Base-by-base conservation (phyloP, 2,329 filamentous ascomycete species). In the Cladosporium halotolerans region DNA sequence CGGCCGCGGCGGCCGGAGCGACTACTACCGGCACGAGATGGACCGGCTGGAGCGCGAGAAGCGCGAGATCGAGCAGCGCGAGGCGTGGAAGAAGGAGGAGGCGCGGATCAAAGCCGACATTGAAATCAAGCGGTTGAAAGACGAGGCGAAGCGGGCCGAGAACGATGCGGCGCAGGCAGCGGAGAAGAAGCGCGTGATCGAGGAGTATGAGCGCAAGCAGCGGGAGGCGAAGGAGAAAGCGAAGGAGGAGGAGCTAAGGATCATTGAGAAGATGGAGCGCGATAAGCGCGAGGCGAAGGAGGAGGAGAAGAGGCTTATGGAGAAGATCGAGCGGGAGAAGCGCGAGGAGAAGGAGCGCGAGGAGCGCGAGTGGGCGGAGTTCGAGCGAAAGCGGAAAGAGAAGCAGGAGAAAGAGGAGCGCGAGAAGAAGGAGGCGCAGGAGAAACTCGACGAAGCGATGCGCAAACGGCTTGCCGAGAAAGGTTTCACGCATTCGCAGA, bases 401-500 rank as follows among this genome's bases (percentile, higher is more conserved):
- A 71, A 69, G 53, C 65, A 72, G 47, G 72, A 71, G 55, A 66
- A 70, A 40, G 71, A 69, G 45, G 70, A 74, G 58, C 62, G 59
- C n/a, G 67, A 67, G 57, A 69, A 69, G 52, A 67, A 71, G 51
- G 65, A 62, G 67, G 53, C 68, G 2, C 58, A 75, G 48, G 68
- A 69, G 52, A 66, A 70, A 52, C 60, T 77, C n/a, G 73, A 76
- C 45, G 66, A 68, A 13, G 64, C 68, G 34, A 76, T 78, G 73
- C 69, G 70, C 53, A 70, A 72, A 54, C 67, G 71, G 4, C 66
- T 77, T 3, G 63, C 68, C 23, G 68, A 72, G 50, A 68, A 72
- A 13, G 75, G 75, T 44, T 76, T 74, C 58, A 70, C 74, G 40
- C 69, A 75, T 47, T 70, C 73, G 55, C 72, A 75, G 55, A 77